Conservation (phyloP, 176 grass and related monocot species). For the Oryza longistaminata region DNA sequence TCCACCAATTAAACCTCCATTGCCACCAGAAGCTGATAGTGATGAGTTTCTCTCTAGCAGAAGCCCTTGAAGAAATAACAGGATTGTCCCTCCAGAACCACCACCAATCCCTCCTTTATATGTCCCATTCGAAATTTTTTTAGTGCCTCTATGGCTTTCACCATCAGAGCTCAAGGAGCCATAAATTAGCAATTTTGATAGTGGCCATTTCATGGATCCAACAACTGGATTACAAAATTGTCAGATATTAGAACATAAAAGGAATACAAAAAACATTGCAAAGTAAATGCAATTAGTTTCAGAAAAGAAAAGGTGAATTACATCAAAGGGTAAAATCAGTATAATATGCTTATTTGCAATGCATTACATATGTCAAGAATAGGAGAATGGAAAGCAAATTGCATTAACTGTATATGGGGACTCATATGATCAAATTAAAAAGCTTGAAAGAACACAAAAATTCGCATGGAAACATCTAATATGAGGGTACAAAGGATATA, state of each 20-base stretch:
- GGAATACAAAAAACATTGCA: slow-evolving; percentile 6
- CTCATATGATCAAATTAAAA: not conserved
- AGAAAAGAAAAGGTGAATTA: slow-evolving; percentile 3
- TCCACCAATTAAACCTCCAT: slow-evolving; percentile 74
- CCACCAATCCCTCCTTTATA: slow-evolving; percentile 84
- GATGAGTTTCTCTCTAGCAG: slow-evolving; percentile 75
- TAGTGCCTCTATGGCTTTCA: slow-evolving; percentile 52
- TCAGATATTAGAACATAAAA: slow-evolving; percentile 19
- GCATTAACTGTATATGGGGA: not conserved
- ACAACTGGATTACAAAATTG: slow-evolving; percentile 58
- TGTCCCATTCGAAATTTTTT: slow-evolving; percentile 52
- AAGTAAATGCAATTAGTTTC: slow-evolving; percentile 22
- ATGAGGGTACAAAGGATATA: not conserved
- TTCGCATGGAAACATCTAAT: not conserved
- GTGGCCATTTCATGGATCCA: slow-evolving; percentile 98
- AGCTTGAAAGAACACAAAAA: slow-evolving; percentile 14
- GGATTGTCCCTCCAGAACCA: slow-evolving; percentile 90
- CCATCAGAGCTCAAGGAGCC: slow-evolving; percentile 76
- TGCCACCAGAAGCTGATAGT: slow-evolving; percentile 78
- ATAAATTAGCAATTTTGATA: slow-evolving; percentile 69
- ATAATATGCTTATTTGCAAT: not conserved
- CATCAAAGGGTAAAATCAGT: not conserved
- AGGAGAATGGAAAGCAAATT: not conserved
- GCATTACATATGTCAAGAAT: slow-evolving; percentile 18
- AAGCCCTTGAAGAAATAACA: slow-evolving; percentile 83